Conservation (phyloP, 129 eudicot genomes). For the Artemisia annua region DNA sequence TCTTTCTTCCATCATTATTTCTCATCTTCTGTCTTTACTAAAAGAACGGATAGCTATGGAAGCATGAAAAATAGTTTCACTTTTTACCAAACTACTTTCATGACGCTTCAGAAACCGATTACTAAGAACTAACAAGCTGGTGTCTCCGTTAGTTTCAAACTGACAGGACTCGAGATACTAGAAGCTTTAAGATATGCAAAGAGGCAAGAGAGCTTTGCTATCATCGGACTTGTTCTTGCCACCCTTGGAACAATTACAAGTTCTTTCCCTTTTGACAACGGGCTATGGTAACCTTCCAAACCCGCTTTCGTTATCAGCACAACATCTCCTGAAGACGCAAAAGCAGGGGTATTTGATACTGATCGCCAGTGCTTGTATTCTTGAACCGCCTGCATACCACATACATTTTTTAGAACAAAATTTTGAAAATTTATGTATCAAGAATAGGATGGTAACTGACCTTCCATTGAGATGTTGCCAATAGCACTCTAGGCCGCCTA, state of each 20-base stretch:
- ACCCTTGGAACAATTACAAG: conserved; percentile 42
- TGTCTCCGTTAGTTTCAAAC: conserved; percentile 62
- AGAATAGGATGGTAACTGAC: conserved; percentile 28
- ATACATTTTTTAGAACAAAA: background rate
- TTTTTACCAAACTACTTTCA: background rate
- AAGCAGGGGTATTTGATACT: conserved; percentile 31
- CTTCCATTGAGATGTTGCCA: conserved; percentile 87
- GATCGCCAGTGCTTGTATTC: conserved; percentile 59
- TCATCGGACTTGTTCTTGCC: conserved; percentile 52
- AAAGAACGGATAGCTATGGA: conserved; percentile 10
- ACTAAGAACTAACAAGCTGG: conserved; percentile 56
- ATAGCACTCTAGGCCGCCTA: conserved; percentile 80
- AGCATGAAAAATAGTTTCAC: background rate
- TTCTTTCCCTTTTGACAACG: conserved; percentile 41
- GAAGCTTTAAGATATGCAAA: conserved; percentile 66
- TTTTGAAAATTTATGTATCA: background rate
- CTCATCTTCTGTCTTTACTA: conserved; percentile 19
- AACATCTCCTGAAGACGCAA: conserved; percentile 62
- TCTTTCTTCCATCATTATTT: conserved; percentile 19
- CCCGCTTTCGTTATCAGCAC: conserved; percentile 85
- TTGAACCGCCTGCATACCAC: conserved; percentile 82
- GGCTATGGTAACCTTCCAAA: conserved; percentile 78
- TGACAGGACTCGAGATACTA: conserved; percentile 39
- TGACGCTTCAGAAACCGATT: background rate
- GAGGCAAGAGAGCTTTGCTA: conserved; percentile 69